Evolutionary conservation across 1,284 basidiomycete genomes (phyloP).

Genomic region (Apiotrichum sp.): DNA sequence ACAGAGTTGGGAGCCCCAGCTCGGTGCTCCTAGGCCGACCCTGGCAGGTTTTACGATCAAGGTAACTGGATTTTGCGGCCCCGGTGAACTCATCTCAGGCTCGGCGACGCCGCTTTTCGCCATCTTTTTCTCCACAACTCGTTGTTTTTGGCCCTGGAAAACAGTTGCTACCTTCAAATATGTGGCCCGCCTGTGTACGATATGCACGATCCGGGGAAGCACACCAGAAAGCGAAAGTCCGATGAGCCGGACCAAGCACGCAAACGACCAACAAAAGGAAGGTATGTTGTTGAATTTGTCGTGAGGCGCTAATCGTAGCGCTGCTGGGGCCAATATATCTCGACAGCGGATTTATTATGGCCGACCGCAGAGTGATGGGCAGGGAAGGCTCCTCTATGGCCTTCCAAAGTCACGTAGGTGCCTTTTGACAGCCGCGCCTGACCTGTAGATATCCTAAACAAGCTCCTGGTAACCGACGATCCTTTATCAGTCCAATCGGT

Average conservation of each 20-base stretch:
- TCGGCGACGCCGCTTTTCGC: slow-evolving; percentile 46
- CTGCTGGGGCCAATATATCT: neutral
- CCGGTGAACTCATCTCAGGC: slow-evolving; percentile 19
- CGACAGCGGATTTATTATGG: slow-evolving; percentile 41
- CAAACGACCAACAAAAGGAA: slow-evolving; percentile 1
- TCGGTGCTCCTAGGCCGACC: slow-evolving; percentile 16
- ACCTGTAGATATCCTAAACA: slow-evolving; percentile 37
- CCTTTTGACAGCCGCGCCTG: neutral
- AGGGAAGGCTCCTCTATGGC: slow-evolving; percentile 26
- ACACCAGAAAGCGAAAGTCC: slow-evolving; percentile 11
- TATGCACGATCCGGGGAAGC: slow-evolving; percentile 19
- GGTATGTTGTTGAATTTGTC: neutral
- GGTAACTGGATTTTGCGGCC: slow-evolving; percentile 15
- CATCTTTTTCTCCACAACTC: slow-evolving; percentile 48
- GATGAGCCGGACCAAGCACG: neutral
- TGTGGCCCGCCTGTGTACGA: slow-evolving; percentile 46
- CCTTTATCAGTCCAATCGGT: slow-evolving; percentile 22
- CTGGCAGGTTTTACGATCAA: slow-evolving; percentile 31
- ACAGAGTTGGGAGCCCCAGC: slow-evolving; percentile 13
- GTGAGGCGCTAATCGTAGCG: neutral
- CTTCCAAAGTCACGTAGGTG: slow-evolving; percentile 37
- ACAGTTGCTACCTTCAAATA: slow-evolving; percentile 50
- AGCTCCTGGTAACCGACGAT: neutral
- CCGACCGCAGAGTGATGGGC: slow-evolving; percentile 17
- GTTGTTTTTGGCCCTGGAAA: slow-evolving; percentile 47